Percentiles rank a stretch among this genome's conserved stretches.
Conservation (phyloP, 495 filamentous ascomycete genomes). For the Friedmanniomyces simplex region DNA sequence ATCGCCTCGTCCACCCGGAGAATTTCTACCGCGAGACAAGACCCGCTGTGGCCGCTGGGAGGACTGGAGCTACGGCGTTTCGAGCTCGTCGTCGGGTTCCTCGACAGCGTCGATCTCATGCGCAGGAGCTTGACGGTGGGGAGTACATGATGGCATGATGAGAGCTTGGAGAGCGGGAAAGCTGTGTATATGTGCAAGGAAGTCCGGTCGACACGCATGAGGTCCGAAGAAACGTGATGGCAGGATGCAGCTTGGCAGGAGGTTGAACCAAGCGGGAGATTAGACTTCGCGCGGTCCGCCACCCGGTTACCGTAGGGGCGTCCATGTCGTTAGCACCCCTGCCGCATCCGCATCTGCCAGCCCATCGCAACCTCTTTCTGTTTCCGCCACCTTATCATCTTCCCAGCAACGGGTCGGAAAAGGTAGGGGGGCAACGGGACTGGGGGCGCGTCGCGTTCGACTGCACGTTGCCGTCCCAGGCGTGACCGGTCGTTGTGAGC, state of each 20-base stretch:
- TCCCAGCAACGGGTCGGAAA: neutral
- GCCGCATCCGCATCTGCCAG: too few species aligned
- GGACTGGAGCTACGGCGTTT: neutral
- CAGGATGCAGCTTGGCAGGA: neutral
- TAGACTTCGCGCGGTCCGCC: neutral
- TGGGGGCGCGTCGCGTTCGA: too few species aligned
- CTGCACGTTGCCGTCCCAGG: neutral
- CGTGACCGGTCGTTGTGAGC: neutral
- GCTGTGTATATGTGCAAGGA: too few species aligned
- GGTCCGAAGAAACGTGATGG: neutral
- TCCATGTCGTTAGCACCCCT: neutral
- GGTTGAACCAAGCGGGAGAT: neutral
- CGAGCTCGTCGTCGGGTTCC: neutral
- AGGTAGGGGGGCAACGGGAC: neutral
- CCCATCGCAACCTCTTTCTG: neutral
- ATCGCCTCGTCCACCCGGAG: neutral
- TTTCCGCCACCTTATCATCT: neutral
- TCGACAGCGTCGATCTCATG: neutral
- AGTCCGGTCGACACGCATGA: neutral
- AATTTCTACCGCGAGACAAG: neutral
- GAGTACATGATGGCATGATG: neutral
- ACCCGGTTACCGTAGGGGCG: neutral
- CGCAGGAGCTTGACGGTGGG: neutral
- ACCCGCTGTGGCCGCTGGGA: neutral
- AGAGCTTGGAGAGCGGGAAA: neutral